Base-by-base conservation (phyloP, 2,329 filamentous ascomycete species). In the Hymenoscyphus salicellus region DNA sequence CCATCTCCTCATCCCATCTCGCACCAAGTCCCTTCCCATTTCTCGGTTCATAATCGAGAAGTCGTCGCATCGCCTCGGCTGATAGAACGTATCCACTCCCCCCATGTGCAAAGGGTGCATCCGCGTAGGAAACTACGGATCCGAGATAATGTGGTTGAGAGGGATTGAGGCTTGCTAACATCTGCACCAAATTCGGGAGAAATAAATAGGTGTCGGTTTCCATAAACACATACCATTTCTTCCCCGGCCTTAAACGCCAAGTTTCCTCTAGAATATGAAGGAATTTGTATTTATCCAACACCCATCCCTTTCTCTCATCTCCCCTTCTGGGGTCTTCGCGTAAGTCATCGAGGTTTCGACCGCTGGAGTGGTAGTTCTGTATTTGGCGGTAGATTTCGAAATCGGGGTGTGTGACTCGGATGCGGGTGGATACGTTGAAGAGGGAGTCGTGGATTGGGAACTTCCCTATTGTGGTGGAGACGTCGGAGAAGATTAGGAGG, bases 261-360 rank as follows among this genome's bases (percentile, higher is more conserved):
- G 81, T 74, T 74, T 83, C 83, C 73, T 84, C 80, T 14, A 83
- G 80, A 70, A 86, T 85, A 72, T 85, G 84, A 52, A 85, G 76
- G 72, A 85, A 85, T 74, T 87, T 87, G 77, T 85, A 86, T 75
- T 85, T 86, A 77, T 86, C 84, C 38, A 86, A 74, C 14, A 77
- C 78, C 84, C 84, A 86, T 1, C 78, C 78, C 8, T 33, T 32
- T 8, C 55, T 7, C 14, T 56, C 55, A 56, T 56, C 26, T 5
- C 49, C 60, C 36, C 79, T 76, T 23, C 67, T 62, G 71, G 77
- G 68, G 74, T 23, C 71, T 64, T 55, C 72, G 72, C 55, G 76
- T 1, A 63, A 14, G 75, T 72, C 76, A 67, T 78, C 79, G 66
- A 82, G 81, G 46, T 81, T 77, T 69, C 79, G 79, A 61, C 81